Evolutionary conservation across 2,329 filamentous ascomycete genomes (phyloP), one percentile per base, ranked within the genome.

Genomic region (Diaporthe citri): DNA sequence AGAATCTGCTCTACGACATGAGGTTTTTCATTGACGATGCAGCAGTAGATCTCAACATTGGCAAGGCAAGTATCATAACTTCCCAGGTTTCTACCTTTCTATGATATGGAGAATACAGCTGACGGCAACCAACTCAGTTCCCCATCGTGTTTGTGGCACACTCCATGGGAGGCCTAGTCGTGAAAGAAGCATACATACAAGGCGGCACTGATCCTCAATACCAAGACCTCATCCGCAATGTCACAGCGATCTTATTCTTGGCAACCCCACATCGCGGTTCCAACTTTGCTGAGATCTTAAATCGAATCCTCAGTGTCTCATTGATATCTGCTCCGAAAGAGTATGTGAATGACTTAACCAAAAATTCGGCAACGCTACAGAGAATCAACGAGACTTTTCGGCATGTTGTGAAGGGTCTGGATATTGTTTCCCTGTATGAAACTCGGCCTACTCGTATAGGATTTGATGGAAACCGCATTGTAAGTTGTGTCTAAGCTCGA

Each of bases 211-310:
- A 80, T 41, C 48, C 75, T 13, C 74, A 79, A 13, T 82, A 77
- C 59, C 60, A 73, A 10, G 62, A 59, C 10, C 74, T 81, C 8
- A 73, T 78, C 8, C 57, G 74, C n/a, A 72, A 20, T 4, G 73
- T 80, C 15, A 74, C 73, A 25, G 73, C 76, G 0, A 74, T 80
- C 13, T n/a, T 79, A 6, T 80, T 81, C 28, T 43, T 81, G 0
- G 76, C 79, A 13, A 81, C 79, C 2, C 79, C 79, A 2, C 81
- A 81, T 41, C 73, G 78, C 17, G 80, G 80, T 15, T 77, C 77
- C 0, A 67, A 79, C 20, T 52, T 80, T 3, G 79, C 78, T 1
- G 62, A 77, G 5, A 78, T 55, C 4, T 57, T 80, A 3, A 80
- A 80, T 39, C 76, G 72, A 9, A 60, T 80, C 10, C 43, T 67